Base-by-base conservation (phyloP, 2,329 filamentous ascomycete genomes). In the Cladosporium sp. region DNA sequence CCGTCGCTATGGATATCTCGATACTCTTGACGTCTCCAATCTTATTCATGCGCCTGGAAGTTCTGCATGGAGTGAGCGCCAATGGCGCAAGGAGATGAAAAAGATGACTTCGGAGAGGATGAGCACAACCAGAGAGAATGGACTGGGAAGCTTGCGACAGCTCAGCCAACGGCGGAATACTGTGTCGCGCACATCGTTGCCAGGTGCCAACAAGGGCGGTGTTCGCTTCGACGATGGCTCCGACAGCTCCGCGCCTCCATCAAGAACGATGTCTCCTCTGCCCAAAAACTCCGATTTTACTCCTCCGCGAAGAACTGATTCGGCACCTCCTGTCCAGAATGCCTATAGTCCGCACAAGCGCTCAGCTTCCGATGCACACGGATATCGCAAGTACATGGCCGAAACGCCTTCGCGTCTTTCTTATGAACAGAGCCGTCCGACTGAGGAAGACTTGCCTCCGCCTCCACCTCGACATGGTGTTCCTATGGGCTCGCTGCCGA, bases 51-150 rank as follows among this genome's bases (percentile, higher is more conserved):
- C 88, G 3, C 83, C 91, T 3, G 90, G 89, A 19, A 96, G 88
- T 72, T 77, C 83, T 19, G 79, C 75, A 22, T 97, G 92, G 92
- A 86, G 80, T 45, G 94, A 97, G 74, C 82, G 87, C 22, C 90
- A 97, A 64, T 99, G 94, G 94, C 86, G 92, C 65, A 88, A 87
- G 70, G 86, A 88, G 68, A 76, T 99, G 71, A 97, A 97, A 75
- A 92, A 97, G 60, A 78, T 93, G 45, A 97, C 93, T 0, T 86
- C 88, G 4, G 85, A 84, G 57, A 85, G 91, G 20, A 93, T 96
- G 84, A 85, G 84, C 19, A 65, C 63, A 7, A 63, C 64, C 17
- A 61, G 68, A 25, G 68, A 70, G 25, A 64, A 65, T 20, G 61
- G 64, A 25, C 58, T 65, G 39, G 59, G 54, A n/a, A 55, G 42